Conservation (phyloP, 228 moss, liverwort and hornwort genomes). For the Sphagnum magellanicum region DNA sequence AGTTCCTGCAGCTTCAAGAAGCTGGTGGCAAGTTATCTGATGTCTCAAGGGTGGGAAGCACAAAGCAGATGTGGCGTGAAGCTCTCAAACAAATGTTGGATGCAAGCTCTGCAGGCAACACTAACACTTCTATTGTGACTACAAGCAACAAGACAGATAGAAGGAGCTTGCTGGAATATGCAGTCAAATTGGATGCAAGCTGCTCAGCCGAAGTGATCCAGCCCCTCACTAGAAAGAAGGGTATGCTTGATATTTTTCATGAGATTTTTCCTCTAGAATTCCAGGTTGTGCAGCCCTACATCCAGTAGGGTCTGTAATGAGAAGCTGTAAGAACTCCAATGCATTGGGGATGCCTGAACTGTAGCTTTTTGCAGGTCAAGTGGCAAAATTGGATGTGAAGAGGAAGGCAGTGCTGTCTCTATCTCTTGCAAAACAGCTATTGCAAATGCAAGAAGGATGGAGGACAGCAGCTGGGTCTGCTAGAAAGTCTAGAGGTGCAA, state of each 20-base stretch:
- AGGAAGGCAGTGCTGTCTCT: slow-evolving; percentile 38
- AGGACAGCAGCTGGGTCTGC: slow-evolving; percentile 30
- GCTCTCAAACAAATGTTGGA: slow-evolving; percentile 36
- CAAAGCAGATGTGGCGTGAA: slow-evolving; percentile 57
- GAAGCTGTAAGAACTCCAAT: no score
- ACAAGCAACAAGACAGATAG: slow-evolving; percentile 22
- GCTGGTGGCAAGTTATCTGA: slow-evolving; percentile 1
- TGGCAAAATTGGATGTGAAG: slow-evolving; percentile 12
- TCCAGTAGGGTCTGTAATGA: no score
- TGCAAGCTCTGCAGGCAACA: slow-evolving; percentile 15
- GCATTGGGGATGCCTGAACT: no score
- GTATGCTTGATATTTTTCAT: slow-evolving; percentile 4
- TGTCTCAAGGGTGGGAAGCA: slow-evolving; percentile 11
- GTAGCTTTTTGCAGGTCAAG: slow-evolving; percentile 12
- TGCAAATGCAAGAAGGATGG: slow-evolving; percentile 51
- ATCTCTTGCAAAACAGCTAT: slow-evolving; percentile 42
- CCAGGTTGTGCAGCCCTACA: no score
- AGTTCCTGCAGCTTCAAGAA: slow-evolving; percentile 27
- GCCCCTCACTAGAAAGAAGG: slow-evolving; percentile 9
- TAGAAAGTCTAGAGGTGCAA: slow-evolving; percentile 25
- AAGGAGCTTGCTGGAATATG: slow-evolving; percentile 23
- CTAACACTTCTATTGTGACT: slow-evolving; percentile 11
- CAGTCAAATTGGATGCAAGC: background rate
- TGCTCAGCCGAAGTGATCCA: no score
- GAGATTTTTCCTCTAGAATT: background rate